Base-by-base conservation (phyloP, 2,329 filamentous ascomycete genomes). In the Ophiostoma angusticollis region DNA sequence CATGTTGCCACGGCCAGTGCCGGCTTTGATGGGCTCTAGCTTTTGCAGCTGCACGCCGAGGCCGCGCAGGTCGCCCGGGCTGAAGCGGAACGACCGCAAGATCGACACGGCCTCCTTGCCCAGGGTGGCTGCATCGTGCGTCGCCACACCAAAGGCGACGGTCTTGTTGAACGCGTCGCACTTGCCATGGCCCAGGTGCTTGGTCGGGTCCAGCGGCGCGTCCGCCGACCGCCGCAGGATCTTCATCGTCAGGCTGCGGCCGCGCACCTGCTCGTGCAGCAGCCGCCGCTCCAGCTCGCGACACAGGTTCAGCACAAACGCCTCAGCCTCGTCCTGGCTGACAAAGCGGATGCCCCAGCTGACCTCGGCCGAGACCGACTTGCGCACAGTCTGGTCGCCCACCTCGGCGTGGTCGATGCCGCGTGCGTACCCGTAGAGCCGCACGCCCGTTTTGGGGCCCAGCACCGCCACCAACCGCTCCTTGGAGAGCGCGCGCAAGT, bases 261-360 rank as follows among this genome's bases (percentile, higher is more conserved):
- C 91, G 52, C 82, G 93, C 37, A 95, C 85, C 22, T 78, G 70
- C 54, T 95, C 85, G 47, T 86, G 83, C 17, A 86, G 54, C 14
- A 98, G 62, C 1, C 91, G 73, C 40, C 78, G 80, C 49, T 87
- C 78, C 6, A 98, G 63, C 57, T 98, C 91, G 40, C 79, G 79
- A 53, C 84, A 91, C 0, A 98, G 64, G 47, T 84, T 91, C 45
- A 75, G 65, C 22, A 96, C 71, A 55, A 98, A 98, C 47, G 93
- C 84, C 43, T 96, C 89, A 0, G 86, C 87, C 58, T 98, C 89
- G n/a, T 74, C 70, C 52, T 95, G 85, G 44, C 72, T 93, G 49
- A 91, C 76, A 54, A 98, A 98, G 6, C 91, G 78, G 40, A 98
- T 93, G 3, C 93, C 91, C 91, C 91, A 98, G 51, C 91, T 98